A percentile compares a stretch with the other conserved stretches of the same genome.
phyloP scores from a whole-genome alignment of 2,329 filamentous ascomycete species.

The Diaporthe ilicicola region DNA sequence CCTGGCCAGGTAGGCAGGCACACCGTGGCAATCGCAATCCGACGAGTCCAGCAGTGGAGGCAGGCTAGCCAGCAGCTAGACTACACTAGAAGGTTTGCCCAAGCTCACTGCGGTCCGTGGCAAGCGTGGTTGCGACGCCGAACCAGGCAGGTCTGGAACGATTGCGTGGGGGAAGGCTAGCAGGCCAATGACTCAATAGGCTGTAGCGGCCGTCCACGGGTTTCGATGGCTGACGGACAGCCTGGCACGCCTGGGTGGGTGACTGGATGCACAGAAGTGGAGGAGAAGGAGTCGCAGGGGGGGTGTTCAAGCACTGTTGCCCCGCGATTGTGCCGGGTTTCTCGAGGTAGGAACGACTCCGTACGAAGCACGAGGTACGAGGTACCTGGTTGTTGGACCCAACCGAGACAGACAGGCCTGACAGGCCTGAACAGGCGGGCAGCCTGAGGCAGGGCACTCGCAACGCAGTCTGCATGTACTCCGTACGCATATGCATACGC shows the following conservation, averaged over 20 bases:
- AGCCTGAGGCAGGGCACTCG: neutral
- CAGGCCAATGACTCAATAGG: neutral
- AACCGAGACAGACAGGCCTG: neutral
- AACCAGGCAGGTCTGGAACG: slow-evolving; percentile 12
- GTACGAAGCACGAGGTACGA: neutral
- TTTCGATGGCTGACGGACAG: neutral
- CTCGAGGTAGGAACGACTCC: too few species aligned
- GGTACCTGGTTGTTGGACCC: neutral
- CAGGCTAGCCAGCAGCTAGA: slow-evolving; percentile 9
- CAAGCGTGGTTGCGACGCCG: slow-evolving; percentile 19
- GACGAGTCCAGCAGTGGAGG: slow-evolving; percentile 1
- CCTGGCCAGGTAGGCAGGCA: neutral
- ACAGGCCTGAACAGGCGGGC: neutral
- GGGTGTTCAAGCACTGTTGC: neutral
- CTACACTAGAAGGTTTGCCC: slow-evolving; percentile 12
- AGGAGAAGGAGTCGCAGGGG: neutral
- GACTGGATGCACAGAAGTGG: slow-evolving; percentile 3
- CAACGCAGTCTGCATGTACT: neutral
- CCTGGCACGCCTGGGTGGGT: neutral
- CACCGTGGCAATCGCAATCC: too few species aligned
- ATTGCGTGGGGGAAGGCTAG: neutral
- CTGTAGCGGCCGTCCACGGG: neutral
- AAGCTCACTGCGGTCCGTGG: slow-evolving; percentile 1
- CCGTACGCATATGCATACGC: neutral
- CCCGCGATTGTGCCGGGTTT: slow-evolving; percentile 20